Percentiles rank a stretch among this genome's conserved stretches.
phyloP scores from a whole-genome alignment of 1,284 basidiomycete genomes.

The Lignosus rhinocerotis region DNA sequence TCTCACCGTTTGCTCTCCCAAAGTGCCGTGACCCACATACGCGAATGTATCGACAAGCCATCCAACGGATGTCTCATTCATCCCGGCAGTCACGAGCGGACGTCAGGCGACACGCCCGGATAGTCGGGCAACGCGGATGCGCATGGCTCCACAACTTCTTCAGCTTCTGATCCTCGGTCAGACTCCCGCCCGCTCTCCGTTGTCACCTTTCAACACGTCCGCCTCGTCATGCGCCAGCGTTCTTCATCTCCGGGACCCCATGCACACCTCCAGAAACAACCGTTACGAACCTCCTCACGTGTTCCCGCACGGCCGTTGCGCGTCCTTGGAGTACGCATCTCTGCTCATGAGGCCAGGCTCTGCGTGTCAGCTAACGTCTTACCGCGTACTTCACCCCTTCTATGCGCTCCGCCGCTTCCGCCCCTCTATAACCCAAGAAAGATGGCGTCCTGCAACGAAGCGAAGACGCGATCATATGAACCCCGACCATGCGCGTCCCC shows the following conservation, averaged over 20 bases:
- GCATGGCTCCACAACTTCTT: constrained; percentile 12
- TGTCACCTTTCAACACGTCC: neutral
- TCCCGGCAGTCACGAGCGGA: constrained; percentile 3
- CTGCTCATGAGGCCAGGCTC: too few species aligned
- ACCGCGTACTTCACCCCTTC: neutral
- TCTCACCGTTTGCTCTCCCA: neutral
- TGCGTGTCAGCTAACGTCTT: neutral
- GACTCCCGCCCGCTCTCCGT: neutral
- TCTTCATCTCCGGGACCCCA: neutral
- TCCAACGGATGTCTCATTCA: too few species aligned
- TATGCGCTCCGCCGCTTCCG: neutral
- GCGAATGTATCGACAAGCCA: too few species aligned
- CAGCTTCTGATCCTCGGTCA: constrained; percentile 9
- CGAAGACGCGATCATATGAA: constrained; percentile 1
- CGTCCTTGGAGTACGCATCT: neutral
- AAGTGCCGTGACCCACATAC: too few species aligned
- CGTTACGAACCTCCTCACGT: neutral
- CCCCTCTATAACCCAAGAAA: neutral
- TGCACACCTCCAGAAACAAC: neutral
- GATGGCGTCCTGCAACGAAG: neutral
- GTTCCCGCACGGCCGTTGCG: neutral
- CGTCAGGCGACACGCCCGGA: constrained; percentile 4
- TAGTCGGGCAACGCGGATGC: neutral
- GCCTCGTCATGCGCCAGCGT: neutral
- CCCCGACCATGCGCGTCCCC: neutral